Evolutionary conservation across 352 stramenopile species (phyloP).

Genomic region (Globisporangium perplexum): DNA sequence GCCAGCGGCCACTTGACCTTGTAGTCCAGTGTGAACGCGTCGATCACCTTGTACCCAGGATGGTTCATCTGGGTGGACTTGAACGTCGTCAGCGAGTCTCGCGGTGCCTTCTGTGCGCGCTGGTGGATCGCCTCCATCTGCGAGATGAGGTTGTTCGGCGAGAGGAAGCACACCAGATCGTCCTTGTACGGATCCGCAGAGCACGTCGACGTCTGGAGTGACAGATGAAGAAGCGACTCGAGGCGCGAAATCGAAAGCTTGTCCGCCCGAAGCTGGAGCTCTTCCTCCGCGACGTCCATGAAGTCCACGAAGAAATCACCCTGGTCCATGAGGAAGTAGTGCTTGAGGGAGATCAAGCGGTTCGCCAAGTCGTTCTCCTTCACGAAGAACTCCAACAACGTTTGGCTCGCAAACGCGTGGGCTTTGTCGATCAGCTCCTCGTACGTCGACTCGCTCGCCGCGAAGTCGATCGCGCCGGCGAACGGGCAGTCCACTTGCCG

Average conservation of each 20-base stretch:
- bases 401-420: slow-evolving; percentile 72
- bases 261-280: slow-evolving; percentile 86
- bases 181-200: slow-evolving; percentile 87
- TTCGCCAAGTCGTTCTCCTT: slow-evolving; percentile 76
- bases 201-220: slow-evolving; percentile 91
- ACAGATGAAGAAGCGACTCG: slow-evolving; percentile 93
- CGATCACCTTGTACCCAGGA: slow-evolving; percentile 88
- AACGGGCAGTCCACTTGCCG: slow-evolving; percentile 78
- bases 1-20: slow-evolving; percentile 96
- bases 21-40: slow-evolving; percentile 96
- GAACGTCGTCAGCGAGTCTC: slow-evolving; percentile 74
- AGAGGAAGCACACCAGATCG: slow-evolving; percentile 86
- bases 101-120: slow-evolving; percentile 52
- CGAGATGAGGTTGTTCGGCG: slow-evolving; percentile 84
- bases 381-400: slow-evolving; percentile 77
- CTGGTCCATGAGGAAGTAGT: slow-evolving; percentile 98
- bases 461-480: slow-evolving; percentile 57
- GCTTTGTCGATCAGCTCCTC: slow-evolving; percentile 84
- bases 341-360: slow-evolving; percentile 88
- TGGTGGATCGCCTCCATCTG: slow-evolving; percentile 92
- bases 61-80: slow-evolving; percentile 59
- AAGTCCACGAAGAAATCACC: slow-evolving; percentile 99
- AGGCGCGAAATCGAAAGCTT: slow-evolving; percentile 88
- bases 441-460: slow-evolving; percentile 60
- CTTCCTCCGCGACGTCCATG: slow-evolving; percentile 93